These are phyloP conservation scores for Tylopilus sp. DNA, from an alignment of 1,284 basidiomycete genomes.

Conservation along the genomic window DNA sequence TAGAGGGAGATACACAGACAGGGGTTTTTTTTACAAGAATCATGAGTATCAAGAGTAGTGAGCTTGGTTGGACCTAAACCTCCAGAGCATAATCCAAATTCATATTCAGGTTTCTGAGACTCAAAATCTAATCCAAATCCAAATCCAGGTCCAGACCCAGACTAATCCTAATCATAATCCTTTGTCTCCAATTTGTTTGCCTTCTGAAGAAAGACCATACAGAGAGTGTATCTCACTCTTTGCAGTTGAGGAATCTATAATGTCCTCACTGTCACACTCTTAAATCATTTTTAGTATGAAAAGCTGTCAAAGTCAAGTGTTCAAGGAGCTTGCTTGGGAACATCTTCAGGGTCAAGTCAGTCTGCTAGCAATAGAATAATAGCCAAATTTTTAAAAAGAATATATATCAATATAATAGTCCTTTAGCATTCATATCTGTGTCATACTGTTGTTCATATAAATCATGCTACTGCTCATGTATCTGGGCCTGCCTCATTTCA, in stretches of 20 bases:
- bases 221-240: neutral
- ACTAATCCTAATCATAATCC: too few relatives aligned
- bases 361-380: constrained; percentile 28
- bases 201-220: neutral
- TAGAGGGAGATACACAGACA: too few relatives aligned
- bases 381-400: constrained; percentile 37
- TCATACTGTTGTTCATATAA: constrained; percentile 44
- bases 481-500: constrained; percentile 46
- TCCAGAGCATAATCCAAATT: neutral
- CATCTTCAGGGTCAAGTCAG: constrained; percentile 33
- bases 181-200: too few relatives aligned
- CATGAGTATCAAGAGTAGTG: too few relatives aligned
- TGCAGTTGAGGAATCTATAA: neutral
- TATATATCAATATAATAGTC: constrained; percentile 50
- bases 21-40: too few relatives aligned
- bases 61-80: too few relatives aligned
- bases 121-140: too few relatives aligned
- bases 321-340: constrained; percentile 27
- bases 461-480: constrained; percentile 42
- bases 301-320: constrained; percentile 16
- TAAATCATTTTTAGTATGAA: constrained; percentile 35
- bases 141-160: too few relatives aligned
- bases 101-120: too few relatives aligned
- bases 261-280: constrained; percentile 37
- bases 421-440: constrained; percentile 54